A percentile compares a stretch with the other conserved stretches of the same genome.
Evolutionary conservation across 2,329 filamentous ascomycete species (phyloP).

Genomic region (Magnaporthiopsis incrustans): DNA sequence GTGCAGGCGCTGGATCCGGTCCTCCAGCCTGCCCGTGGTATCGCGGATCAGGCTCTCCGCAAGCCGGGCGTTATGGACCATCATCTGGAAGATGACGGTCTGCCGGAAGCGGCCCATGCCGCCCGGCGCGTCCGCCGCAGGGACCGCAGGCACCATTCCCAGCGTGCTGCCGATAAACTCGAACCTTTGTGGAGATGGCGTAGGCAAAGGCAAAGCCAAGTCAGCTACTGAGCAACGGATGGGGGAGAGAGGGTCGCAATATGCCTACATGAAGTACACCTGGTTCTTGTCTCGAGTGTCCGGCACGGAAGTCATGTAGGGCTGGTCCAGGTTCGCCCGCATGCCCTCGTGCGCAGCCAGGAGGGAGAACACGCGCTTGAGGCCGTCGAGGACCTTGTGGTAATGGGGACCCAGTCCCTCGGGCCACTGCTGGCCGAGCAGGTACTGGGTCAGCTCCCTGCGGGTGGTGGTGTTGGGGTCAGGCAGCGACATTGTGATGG

Average conservation of each 20-base stretch:
- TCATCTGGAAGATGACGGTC: too few species aligned
- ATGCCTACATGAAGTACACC: background rate
- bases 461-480: background rate
- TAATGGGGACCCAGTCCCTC: background rate
- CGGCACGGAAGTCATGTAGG: background rate
- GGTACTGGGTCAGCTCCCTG: background rate
- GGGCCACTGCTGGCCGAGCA: background rate
- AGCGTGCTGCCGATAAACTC: background rate
- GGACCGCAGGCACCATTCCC: background rate
- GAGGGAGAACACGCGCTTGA: background rate
- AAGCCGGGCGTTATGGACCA: background rate
- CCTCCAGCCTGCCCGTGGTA: background rate
- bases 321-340: background rate
- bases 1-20: background rate
- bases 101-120: too few species aligned
- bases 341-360: background rate
- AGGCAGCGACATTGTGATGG: background rate
- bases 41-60: background rate
- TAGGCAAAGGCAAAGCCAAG: too few species aligned
- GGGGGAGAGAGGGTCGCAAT: background rate
- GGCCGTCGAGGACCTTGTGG: background rate
- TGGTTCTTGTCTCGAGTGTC: background rate
- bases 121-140: too few species aligned
- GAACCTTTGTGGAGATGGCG: background rate
- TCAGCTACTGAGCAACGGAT: too few species aligned